Evolutionary conservation across 164 flowering plant species (phyloP), one percentile per base, ranked within the genome.

Genomic region (Sedum album): DNA sequence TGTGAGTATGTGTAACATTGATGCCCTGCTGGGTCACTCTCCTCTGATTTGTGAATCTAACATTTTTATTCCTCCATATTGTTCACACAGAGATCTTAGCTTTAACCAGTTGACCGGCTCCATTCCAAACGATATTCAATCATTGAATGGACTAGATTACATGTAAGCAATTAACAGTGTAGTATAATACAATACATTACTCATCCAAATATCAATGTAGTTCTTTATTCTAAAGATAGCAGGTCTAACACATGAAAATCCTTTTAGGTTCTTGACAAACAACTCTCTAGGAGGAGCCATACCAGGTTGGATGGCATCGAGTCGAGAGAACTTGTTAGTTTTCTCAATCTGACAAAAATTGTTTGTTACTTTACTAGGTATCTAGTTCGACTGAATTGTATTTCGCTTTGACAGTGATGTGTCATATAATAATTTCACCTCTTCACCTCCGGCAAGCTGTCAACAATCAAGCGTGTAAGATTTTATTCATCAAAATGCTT

Each of bases 401-500:
- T 60, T 20, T 48, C 44, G 15, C 44, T 11, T 74, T 85, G 76
- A 8, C 87, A 93, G 98, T 66, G 97, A 91, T 76, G 25, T 89
- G 62, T 89, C 96, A 33, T 80, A 86, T 76, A 89, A 89, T 78
- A 87, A 85, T 67, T 91, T 91, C 74, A 78, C 86, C 0, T 78
- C 72, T 9, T 51, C 90, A 21, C 1, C 72, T 64, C 30, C 31
- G 2, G 8, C 71, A 14, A 74, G 76, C 66, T 87, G 94, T 70
- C 72, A 70, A 26, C 71, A 70, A 28, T 25, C 72, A 25, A 28
- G 20, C 9, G 75, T 83, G 97, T 90, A 81, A 77, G 89, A n/a
- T 21, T 2, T 41, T 41, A 44, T 20, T 30, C 23, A 20, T 41
- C 55, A 21, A 41, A 57, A 28, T 28, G 31, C 20, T 57, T 26